Base-by-base conservation (phyloP, 2,329 filamentous ascomycete species). In the Ampelomyces quisqualis region DNA sequence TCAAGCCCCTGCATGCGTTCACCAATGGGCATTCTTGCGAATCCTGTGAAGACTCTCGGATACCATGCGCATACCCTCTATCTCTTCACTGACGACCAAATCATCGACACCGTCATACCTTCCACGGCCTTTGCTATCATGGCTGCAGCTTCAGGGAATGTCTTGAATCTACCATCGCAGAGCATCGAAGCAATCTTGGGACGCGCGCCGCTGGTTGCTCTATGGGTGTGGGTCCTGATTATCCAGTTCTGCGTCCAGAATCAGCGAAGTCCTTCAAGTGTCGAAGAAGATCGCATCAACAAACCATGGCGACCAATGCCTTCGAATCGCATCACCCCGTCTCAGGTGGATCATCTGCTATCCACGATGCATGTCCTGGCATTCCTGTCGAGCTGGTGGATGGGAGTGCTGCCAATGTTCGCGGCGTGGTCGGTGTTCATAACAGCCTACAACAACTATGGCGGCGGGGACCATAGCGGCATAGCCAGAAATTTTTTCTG, bases 181-280 rank as follows among this genome's bases (percentile, higher is more conserved):
- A n/a, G 19, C 13, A 2, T 21, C 7, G 14, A 27, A 2, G 19
- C 19, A 5, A 26, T 54, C 14, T 10, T 54, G 2, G 14, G 3
- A 13, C 44, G 50, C 8, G 20, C 40, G 2, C 46, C 41, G 1
- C 8, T 28, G 10, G 34, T 45, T 1, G 7, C 41, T 1, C 3
- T 53, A 0, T 58, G 46, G 49, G 42, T 53, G 35, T 75, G 69
- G 18, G 67, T 72, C 1, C 72, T 61, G 0, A 71, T 52, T 2
- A 62, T 73, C 3, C 51, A 68, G 27, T 70, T 70, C 43, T 62
- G 60, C 31, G 52, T 72, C 3, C 62, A 64, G 32, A 73, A 73
- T 34, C 70, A 73, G 38, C 59, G 68, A 3, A 47, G 52, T 2
- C 47, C 58, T 2, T 50, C 42, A 2, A 64, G 69, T 2, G 42